Evolutionary conservation across 2,329 filamentous ascomycete genomes (phyloP), one percentile per base, ranked within the genome.

Genomic region (Trichoderma sp.): DNA sequence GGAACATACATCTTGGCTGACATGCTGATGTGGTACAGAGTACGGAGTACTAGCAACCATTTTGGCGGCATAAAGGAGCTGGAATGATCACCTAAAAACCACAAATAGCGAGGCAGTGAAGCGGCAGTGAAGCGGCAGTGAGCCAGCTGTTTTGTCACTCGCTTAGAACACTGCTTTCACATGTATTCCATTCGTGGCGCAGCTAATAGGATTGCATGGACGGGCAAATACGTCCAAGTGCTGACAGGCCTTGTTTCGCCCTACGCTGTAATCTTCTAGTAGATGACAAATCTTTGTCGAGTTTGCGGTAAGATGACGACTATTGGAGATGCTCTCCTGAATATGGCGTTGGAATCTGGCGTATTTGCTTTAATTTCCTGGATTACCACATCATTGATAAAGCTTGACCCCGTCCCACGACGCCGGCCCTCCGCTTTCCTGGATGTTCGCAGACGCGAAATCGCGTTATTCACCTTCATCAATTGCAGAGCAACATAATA

Each of bases 281-380:
- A n/a, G 37, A 65, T 65, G 63, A 65, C 63, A 65, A 65, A 65
- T 65, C 63, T 65, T 57, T 65, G 29, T 45, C 27, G 29, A 45
- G 7, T 35, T 35, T 37, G 5, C 27, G 25, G 52, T 57, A 48
- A 45, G 50, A 64, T 64, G 61, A 64, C 42, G 42, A 45, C 42
- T 35, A 34, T n/a, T 50, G 37, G 19, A 19, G 32, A 63, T 42
- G 63, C 57, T 48, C 35, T 48, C 37, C 37, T 35, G 29, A 27
- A 10, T 7, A 10, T 7, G 9, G 37, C 54, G 25, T 27, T 65
- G 19, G 52, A 48, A 35, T 57, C 27, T 48, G 63, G 32, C 9
- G 15, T 25, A 17, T 27, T 9, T 34, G 25, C 60, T 27, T 32
- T 42, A 45, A 45, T 45, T 32, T 54, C 50, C 52, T 37, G 34